Evolutionary conservation across 2,329 filamentous ascomycete species (phyloP).

Genomic region (Cladosporium cucumerinum): DNA sequence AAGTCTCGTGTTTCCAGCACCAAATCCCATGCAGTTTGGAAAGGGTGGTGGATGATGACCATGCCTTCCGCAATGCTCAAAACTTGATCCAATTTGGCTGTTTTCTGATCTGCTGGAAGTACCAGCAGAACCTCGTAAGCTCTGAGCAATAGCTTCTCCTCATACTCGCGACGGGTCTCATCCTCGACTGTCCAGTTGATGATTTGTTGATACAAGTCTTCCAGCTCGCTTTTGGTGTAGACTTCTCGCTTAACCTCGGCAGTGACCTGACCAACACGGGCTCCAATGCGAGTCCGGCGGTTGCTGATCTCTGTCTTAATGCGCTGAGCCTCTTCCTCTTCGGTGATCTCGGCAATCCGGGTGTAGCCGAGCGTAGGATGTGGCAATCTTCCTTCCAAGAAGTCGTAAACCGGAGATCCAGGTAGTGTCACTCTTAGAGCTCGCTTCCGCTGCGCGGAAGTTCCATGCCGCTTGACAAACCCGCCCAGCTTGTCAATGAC

Average conservation of each 20-base stretch:
- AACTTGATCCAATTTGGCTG: slow-evolving; percentile 67
- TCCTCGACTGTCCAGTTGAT: slow-evolving; percentile 92
- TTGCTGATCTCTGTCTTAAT: slow-evolving; percentile 90
- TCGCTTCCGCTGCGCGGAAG: slow-evolving; percentile 68
- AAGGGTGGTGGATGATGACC: slow-evolving; percentile 93
- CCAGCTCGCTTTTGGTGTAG: slow-evolving; percentile 70
- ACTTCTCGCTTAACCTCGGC: slow-evolving; percentile 84
- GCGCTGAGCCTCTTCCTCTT: slow-evolving; percentile 79
- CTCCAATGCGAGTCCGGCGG: slow-evolving; percentile 80
- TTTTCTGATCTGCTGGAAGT: slow-evolving; percentile 65
- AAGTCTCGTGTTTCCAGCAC: slow-evolving; percentile 84
- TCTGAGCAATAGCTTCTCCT: slow-evolving; percentile 83
- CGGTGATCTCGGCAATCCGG: slow-evolving; percentile 76
- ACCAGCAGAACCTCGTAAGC: slow-evolving; percentile 75
- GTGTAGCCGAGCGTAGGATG: slow-evolving; percentile 78
- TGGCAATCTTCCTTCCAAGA: slow-evolving; percentile 78
- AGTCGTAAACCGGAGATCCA: slow-evolving; percentile 73
- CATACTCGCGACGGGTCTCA: slow-evolving; percentile 74
- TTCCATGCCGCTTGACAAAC: slow-evolving; percentile 70
- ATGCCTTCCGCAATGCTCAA: slow-evolving; percentile 80
- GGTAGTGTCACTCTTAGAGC: slow-evolving; percentile 76
- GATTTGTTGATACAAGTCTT: slow-evolving; percentile 73
- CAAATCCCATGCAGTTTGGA: slow-evolving; percentile 85
- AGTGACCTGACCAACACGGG: slow-evolving; percentile 78
- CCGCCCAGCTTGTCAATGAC: slow-evolving; percentile 76